These are phyloP conservation scores for Penicillium paradoxum DNA, from an alignment of 495 filamentous ascomycete species.

Conservation along the genomic window DNA sequence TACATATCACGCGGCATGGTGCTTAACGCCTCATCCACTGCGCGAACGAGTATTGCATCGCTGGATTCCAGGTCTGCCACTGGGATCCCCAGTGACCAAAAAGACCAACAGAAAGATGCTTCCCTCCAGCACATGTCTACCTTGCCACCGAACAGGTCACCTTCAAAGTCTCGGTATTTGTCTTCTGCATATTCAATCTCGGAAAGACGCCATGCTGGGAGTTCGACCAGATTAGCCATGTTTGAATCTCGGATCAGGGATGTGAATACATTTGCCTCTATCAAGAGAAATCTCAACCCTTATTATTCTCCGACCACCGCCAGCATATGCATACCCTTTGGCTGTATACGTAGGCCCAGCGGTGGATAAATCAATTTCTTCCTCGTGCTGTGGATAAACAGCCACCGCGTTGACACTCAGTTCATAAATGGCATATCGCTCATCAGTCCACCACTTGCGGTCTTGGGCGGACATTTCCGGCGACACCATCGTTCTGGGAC, in stretches of 20 bases:
- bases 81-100: conserved; percentile 76
- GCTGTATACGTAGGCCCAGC: conserved; percentile 54
- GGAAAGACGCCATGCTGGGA: conserved; percentile 70
- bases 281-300: conserved; percentile 83
- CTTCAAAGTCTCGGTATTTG: conserved; percentile 66
- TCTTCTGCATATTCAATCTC: conserved; percentile 85
- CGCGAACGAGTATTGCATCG: conserved; percentile 74
- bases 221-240: conserved; percentile 12
- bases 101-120: conserved; percentile 86
- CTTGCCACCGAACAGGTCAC: conserved; percentile 67
- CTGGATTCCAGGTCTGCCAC: conserved; percentile 57
- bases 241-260: neutral
- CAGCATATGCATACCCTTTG: conserved; percentile 85
- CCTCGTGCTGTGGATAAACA: conserved; percentile 78
- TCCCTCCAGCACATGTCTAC: conserved; percentile 83
- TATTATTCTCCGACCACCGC: conserved; percentile 80
- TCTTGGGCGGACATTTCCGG: conserved; percentile 76
- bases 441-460: conserved; percentile 80
- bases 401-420: conserved; percentile 83
- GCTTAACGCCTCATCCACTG: conserved; percentile 90
- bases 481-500: conserved; percentile 63
- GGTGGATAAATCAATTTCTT: conserved; percentile 53
- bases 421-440: conserved; percentile 93
- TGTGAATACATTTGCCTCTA: conserved; percentile 56
- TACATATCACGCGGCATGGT: conserved; percentile 93